These are phyloP conservation scores for Avena eriantha DNA, from an alignment of 176 grass and related monocot species.

Conservation along the genomic window DNA sequence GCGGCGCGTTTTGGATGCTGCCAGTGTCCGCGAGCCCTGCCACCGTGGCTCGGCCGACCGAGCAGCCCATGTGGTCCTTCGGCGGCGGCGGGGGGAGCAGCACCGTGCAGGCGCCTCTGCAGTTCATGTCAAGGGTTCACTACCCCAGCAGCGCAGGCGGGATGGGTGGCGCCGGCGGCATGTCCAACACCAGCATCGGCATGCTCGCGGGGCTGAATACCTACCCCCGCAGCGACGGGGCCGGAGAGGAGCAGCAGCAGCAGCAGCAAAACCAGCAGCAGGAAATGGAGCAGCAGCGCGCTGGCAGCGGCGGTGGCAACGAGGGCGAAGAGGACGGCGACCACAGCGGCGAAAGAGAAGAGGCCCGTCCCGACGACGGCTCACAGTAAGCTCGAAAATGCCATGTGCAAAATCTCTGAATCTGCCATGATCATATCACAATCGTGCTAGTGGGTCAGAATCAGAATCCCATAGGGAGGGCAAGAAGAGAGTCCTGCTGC, in stretches of 20 bases:
- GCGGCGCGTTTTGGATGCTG: slow-evolving; percentile 95
- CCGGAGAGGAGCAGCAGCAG: slow-evolving; percentile 42
- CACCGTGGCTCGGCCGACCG: slow-evolving; percentile 52
- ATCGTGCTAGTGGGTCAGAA: slow-evolving; percentile 49
- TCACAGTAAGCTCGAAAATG: slow-evolving; percentile 57
- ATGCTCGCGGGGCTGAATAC: slow-evolving; percentile 84
- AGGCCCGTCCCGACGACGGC: slow-evolving; percentile 44
- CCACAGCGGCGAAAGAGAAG: slow-evolving; percentile 36
- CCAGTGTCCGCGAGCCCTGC: slow-evolving; percentile 66
- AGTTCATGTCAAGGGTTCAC: slow-evolving; percentile 75
- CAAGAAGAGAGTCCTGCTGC: slow-evolving; percentile 33
- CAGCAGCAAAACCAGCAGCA: slow-evolving; percentile 8
- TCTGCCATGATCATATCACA: slow-evolving; percentile 38
- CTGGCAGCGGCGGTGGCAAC: slow-evolving; percentile 8
- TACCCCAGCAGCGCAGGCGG: slow-evolving; percentile 51
- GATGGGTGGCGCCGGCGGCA: slow-evolving; percentile 39
- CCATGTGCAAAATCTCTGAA: slow-evolving; percentile 4
- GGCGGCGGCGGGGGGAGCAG: slow-evolving; percentile 44
- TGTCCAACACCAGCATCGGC: slow-evolving; percentile 83
- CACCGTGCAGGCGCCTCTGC: slow-evolving; percentile 84
- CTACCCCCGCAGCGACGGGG: slow-evolving; percentile 67
- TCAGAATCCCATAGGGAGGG: slow-evolving; percentile 15
- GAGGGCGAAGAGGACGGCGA: slow-evolving; percentile 42
- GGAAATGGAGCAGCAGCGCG: slow-evolving; percentile 50
- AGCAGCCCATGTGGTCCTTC: slow-evolving; percentile 90